A percentile compares a stretch with the other conserved stretches of the same genome.
Evolutionary conservation across 495 filamentous ascomycete species (phyloP).

Genomic region (Ramalina peruviana): DNA sequence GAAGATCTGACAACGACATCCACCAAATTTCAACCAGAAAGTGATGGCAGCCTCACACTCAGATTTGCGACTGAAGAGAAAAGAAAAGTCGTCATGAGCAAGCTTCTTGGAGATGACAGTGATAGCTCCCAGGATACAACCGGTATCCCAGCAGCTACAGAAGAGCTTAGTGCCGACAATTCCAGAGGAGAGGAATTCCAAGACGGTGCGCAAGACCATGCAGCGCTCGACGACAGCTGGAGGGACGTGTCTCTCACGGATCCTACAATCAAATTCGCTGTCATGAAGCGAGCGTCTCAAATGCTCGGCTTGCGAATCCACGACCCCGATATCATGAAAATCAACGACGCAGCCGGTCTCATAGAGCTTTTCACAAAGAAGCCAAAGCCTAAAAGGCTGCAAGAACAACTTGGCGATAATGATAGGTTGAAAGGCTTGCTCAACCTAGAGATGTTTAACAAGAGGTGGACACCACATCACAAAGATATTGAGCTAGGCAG

Average conservation of each 20-base stretch:
- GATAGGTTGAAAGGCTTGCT: conserved; percentile 33
- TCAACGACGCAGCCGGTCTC: conserved; percentile 41
- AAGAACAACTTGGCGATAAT: conserved; percentile 11
- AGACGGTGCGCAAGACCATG: not conserved
- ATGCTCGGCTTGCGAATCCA: conserved; percentile 60
- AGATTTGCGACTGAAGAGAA: not conserved
- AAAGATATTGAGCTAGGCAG: conserved; percentile 65
- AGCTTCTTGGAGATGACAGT: not conserved
- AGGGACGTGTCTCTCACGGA: conserved; percentile 41
- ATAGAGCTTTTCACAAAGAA: conserved; percentile 37
- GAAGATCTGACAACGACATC: conserved; percentile 7
- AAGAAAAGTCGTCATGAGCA: not conserved
- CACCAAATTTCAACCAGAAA: conserved; percentile 17
- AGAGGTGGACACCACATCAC: conserved; percentile 49
- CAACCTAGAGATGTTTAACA: conserved; percentile 53
- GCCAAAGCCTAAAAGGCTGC: conserved; percentile 42
- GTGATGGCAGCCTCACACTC: not conserved
- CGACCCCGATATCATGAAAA: conserved; percentile 45
- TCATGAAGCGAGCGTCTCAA: conserved; percentile 63
- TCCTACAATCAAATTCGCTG: conserved; percentile 53
- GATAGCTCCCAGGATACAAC: not conserved
- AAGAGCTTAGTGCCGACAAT: not conserved
- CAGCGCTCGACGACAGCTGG: conserved; percentile 24
- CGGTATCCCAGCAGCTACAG: not conserved
- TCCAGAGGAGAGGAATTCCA: not conserved